Base-by-base conservation (phyloP, 2,329 filamentous ascomycete species). In the Alternaria novae-zelandiae region DNA sequence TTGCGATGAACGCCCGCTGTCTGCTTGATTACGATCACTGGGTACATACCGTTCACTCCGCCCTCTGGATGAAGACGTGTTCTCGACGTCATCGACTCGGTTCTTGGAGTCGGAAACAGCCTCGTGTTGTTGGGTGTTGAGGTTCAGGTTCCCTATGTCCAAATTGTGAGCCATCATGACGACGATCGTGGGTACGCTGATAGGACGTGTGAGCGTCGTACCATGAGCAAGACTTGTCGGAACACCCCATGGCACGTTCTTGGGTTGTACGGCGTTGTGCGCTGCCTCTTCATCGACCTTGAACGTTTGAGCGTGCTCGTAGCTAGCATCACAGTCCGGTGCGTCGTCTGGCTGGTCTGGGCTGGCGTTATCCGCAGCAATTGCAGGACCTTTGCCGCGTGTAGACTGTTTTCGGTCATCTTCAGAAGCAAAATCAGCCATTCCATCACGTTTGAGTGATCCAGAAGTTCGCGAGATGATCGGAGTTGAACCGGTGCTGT, bases 401-500 rank as follows among this genome's bases (percentile, higher is more conserved):
- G 32, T n/a, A 4, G n/a, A 23, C 32, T 44, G 32, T 10, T 9
- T 3, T 43, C 7, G 54, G 12, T 36, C 15, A 15, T 23, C 17
- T 6, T 32, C 25, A n/a, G 20, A 36, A 53, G 30, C 20, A 41
- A 12, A 23, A 15, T 15, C 28, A 28, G n/a, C 1, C 6, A n/a
- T 15, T 11, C 12, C 11, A 30, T 17, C 10, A 7, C 3, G 21
- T 8, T 45, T n/a, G 10, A n/a, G 21, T 12, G 21, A 17, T 8
- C 12, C 20, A 15, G 6, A 32, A 8, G 1, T 23, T 7, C 30
- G 54, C 6, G 56, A 43, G 6, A 69, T 21, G 15, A 72, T 68
- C 3, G 71, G 71, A 4, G 72, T 74, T 11, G 56, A 55, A 12
- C 68, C 71, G 25, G 56, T 57, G 47, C 68, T 71, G 43, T 76